Conservation (phyloP, 129 eudicot genomes). For the Flaveria brownii region DNA sequence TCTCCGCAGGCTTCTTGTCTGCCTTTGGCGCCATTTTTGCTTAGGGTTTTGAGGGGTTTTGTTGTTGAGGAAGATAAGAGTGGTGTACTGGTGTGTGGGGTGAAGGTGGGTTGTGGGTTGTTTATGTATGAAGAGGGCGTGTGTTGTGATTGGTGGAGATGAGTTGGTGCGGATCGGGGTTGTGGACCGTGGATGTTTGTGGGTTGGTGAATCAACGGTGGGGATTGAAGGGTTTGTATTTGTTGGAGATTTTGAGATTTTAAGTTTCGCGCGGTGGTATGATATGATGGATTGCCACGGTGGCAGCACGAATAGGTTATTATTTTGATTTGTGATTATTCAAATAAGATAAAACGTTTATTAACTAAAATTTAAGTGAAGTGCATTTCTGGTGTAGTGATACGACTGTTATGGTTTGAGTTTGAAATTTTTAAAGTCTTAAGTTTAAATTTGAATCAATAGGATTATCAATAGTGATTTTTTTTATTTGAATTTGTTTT, state of each 20-base stretch:
- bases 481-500: no score
- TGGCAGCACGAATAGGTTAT: not conserved
- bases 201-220: constrained; percentile 30
- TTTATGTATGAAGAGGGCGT: constrained; percentile 14
- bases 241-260: not conserved
- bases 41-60: no score
- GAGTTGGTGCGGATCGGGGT: constrained; percentile 27
- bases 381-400: no score
- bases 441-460: no score
- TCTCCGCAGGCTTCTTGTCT: constrained; percentile 65
- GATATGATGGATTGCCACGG: not conserved
- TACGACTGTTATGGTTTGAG: no score
- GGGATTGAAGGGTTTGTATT: constrained; percentile 16
- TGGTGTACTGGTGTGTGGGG: not conserved
- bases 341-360: no score
- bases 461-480: no score
- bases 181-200: constrained; percentile 25
- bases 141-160: constrained; percentile 32
- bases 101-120: not conserved
- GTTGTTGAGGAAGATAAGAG: not conserved
- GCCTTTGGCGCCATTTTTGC: constrained; percentile 57
- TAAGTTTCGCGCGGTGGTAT: not conserved
- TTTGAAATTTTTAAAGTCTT: no score
- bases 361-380: no score
- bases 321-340: no score